Base-by-base conservation (phyloP, 2,329 filamentous ascomycete genomes). In the Microcyclosporella mali region DNA sequence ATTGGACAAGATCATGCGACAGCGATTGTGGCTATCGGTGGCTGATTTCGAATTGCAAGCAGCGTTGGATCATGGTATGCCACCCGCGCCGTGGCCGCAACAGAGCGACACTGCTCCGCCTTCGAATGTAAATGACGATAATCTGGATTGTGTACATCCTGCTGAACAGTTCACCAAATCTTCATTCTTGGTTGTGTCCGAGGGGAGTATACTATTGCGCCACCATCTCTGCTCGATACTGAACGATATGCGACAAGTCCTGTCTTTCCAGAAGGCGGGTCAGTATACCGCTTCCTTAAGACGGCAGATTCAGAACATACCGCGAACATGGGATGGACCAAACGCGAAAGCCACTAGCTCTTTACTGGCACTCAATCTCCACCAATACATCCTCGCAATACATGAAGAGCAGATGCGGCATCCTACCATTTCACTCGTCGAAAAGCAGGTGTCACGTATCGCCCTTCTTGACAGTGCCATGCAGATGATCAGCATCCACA, bases 321-420 rank as follows among this genome's bases (percentile, higher is more conserved):
- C 33, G 3, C 18, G 21, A 17, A 9, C 21, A 9, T 36, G 33
- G 33, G 11, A 10, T 11, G 17, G 11, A 12, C 17, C 10, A 2
- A 21, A 25, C 7, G 8, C 15, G 4, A 21, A 17, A 21, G 33
- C 33, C 8, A 21, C 33, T 12, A 17, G 17, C 2, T 17, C 33
- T 19, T 14, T 36, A 11, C 16, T 36, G 10, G 18, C 17, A 6
- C 18, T 36, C 17, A 36, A 36, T 21, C 18, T 25, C 15, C 33
- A 36, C 17, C 33, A 36, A 36, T 36, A 21, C 33, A 36, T 36
- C 33, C 33, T 36, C 3, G 33, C 33, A 11, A 36, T 36, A 17
- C 33, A 36, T 11, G 33, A 36, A 36, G 16, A 36, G 14, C 33
- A 36, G 25, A 17, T 36, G 17, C 33, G 18, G 12, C 18, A 36